Evolutionary conservation across 768 basidiomycete genomes (phyloP).

Genomic region (Tylopilus sp.): DNA sequence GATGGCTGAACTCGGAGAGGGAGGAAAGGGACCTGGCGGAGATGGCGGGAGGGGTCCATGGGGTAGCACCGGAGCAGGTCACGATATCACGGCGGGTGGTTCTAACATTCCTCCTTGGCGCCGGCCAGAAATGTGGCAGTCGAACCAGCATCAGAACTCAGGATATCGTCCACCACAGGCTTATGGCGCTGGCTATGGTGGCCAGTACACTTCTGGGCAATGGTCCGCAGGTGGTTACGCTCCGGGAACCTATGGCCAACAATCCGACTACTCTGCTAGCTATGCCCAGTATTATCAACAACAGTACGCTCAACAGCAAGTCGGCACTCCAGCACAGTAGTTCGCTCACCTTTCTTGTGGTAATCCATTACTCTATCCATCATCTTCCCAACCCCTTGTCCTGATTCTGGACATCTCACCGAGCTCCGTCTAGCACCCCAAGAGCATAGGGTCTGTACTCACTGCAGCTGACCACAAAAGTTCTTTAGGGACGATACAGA

Average conservation of each 20-base stretch:
- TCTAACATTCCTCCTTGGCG: conserved; percentile 89
- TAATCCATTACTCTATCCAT: conserved; percentile 25
- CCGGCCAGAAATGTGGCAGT: conserved; percentile 84
- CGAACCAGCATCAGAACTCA: conserved; percentile 48
- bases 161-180: conserved; percentile 70
- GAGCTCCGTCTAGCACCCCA: conserved; percentile 19
- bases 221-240: conserved; percentile 36
- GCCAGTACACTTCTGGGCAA: conserved; percentile 40
- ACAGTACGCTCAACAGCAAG: conserved; percentile 79
- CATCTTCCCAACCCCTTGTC: conserved; percentile 15
- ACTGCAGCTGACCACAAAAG: conserved; percentile 33
- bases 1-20: conserved; percentile 97
- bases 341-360: conserved; percentile 13
- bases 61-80: conserved; percentile 63
- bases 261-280: conserved; percentile 67
- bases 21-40: conserved; percentile 49
- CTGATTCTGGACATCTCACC: conserved; percentile 16
- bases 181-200: conserved; percentile 48
- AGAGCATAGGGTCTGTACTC: conserved; percentile 32
- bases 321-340: conserved; percentile 41
- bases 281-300: conserved; percentile 88
- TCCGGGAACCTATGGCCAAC: conserved; percentile 36
- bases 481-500: conserved; percentile 30
- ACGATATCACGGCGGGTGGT: conserved; percentile 55
- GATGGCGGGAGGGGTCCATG: conserved; percentile 56